phyloP scores from a whole-genome alignment of 2,329 filamentous ascomycete species.

The Podosphaera leucotricha region DNA sequence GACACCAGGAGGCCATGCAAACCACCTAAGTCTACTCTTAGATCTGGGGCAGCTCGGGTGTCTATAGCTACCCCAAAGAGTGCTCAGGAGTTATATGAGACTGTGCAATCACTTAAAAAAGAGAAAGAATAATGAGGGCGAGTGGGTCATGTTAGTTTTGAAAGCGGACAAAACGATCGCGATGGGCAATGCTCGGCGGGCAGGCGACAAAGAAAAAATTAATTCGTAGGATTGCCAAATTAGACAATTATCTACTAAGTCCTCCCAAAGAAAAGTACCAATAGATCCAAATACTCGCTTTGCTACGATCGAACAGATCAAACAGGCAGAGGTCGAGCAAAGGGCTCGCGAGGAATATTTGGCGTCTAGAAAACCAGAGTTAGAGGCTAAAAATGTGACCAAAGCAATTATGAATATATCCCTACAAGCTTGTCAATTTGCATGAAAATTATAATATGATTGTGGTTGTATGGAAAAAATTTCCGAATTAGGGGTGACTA shows the following conservation, averaged over 20 bases:
- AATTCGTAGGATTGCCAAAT: neutral
- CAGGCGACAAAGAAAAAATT: neutral
- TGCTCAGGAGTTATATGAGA: neutral
- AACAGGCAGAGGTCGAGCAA: neutral
- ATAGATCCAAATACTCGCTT: conserved; percentile 1
- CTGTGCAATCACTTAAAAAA: neutral
- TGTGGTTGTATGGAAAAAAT: no score
- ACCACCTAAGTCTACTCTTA: neutral
- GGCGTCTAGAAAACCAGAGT: no score
- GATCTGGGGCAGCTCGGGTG: neutral
- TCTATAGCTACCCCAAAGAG: neutral
- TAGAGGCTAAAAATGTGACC: no score
- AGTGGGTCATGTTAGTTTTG: neutral
- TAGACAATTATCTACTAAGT: neutral
- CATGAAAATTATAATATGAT: no score
- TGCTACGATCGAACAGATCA: neutral
- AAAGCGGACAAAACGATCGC: neutral
- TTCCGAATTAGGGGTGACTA: no score
- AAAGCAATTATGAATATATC: no score
- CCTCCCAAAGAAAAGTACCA: neutral
- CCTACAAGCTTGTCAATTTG: no score
- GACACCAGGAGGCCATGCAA: neutral
- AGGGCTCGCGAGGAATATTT: neutral
- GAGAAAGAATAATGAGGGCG: neutral
- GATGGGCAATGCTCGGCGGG: neutral